Evolutionary conservation across 1,284 basidiomycete species (phyloP), one percentile per base, ranked within the genome.

Genomic region (Boletellus deceptivus): DNA sequence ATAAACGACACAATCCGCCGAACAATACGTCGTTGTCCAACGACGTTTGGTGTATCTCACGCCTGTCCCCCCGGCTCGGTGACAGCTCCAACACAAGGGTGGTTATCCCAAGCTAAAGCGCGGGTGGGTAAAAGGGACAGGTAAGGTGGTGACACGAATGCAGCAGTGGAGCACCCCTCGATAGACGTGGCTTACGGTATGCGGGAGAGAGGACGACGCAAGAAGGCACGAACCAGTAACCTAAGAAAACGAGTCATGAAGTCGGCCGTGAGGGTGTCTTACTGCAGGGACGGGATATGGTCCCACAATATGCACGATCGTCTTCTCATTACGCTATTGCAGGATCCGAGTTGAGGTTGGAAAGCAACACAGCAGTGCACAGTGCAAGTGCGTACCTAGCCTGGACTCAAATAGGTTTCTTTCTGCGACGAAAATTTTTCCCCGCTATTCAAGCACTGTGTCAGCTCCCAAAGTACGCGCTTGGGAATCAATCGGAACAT

Each of bases 161-260:
- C 60, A 50, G 55, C 74, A 82, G 51, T 76, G 74, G 57, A 75
- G 81, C 20, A 82, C 69, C 0, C 82, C 81, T 57, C 74, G 73
- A 17, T 79, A 69, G 36, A 77, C 67, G 54, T 83, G 80, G 56
- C 75, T 76, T 52, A 46, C 20, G 73, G 58, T 1, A 59, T 33
- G 20, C 4, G 20, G 20, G 20, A 4, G 20, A 20, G 20, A 20
- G 20, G 4, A 20, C 20, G 20, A 20, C 20, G 4, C 20, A 4
- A 20, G 20, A 20, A 20, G 20, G 20, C 20, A 20, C 20, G 20
- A 20, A 20, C 20, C 4, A 4, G 20, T 20, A 4, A 14, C 27
- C 27, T 6, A 27, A 10, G 27, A 10, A 10, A 27, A 5, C 2
- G 10, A 27, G 67, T 60, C 2, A 58, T 47, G 6, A 43, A 22